Evolutionary conservation across 1,139 yeast genomes (phyloP), one percentile per base, ranked within the genome.

Genomic region (Debaryomyces robertsiae): DNA sequence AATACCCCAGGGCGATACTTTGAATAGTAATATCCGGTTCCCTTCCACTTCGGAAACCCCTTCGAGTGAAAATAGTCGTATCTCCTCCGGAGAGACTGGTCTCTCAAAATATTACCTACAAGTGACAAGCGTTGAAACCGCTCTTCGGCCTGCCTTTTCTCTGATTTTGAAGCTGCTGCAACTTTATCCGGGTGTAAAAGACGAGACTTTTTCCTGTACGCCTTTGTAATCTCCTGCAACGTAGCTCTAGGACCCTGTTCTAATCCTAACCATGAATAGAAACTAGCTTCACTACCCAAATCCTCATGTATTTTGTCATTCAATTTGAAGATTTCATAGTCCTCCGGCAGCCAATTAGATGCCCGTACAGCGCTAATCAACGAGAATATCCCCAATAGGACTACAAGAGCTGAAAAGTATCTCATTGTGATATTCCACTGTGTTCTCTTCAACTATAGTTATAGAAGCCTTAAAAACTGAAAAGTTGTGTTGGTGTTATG

Each of bases 1-100:
- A 69, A 45, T 2, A 87, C 52, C 31, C 84, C 86, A 6, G 88
- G 89, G 40, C 79, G 73, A 60, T 79, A 83, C 53, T 75, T 70
- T 32, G 77, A 62, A 47, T 77, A 78, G 40, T 65, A 69, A 57
- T 77, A 80, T 0, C 73, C 77, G 1, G 77, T 65, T 0, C 77
- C 79, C 44, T 77, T 81, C 79, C 87, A 88, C 44, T 75, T 74
- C 4, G 98, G 99, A 63, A 93, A 93, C 3, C 98, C 99, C 50
- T 82, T 79, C 29, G 77, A 71, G 43, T 86, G 69, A 63, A 88
- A 93, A 61, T 82, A 91, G 60, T 93, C 98, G 60, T 93, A 93
- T 13, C 93, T 73, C 48, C 82, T 84, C 46, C 84, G 79, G 44
- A 77, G 74, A 7, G 79, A 72, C 37, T 78, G 76, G 43, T 72